phyloP scores from a whole-genome alignment of 148 eudicot genomes.

The Rhododendron griersonianum region DNA sequence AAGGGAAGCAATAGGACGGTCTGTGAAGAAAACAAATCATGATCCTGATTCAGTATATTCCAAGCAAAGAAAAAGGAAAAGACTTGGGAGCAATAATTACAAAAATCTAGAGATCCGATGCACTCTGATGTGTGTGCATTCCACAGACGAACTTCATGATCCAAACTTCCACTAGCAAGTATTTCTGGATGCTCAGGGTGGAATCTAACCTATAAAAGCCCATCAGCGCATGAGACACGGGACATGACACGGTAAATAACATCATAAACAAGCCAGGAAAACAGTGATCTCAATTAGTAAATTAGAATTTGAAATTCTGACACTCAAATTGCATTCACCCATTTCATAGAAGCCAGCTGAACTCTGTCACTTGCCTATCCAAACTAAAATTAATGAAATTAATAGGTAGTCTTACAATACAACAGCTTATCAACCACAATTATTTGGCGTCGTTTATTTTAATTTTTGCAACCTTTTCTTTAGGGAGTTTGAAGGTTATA shows the following conservation, averaged over 20 bases:
- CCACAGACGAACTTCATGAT: conserved; percentile 34
- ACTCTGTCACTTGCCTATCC: not conserved
- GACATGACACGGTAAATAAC: not conserved
- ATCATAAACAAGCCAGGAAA: not conserved
- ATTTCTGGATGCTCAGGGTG: conserved; percentile 29
- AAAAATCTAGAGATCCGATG: conserved; percentile 28
- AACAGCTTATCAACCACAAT: not conserved
- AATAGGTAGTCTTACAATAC: not conserved
- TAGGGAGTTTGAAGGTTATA: not conserved
- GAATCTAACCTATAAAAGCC: conserved; percentile 26
- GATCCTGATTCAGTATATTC: not conserved
- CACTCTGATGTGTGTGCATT: conserved; percentile 27
- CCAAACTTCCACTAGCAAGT: conserved; percentile 37
- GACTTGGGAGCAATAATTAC: conserved; percentile 11
- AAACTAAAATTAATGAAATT: not conserved
- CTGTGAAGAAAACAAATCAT: conserved; percentile 11
- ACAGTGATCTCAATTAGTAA: not conserved
- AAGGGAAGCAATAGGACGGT: conserved; percentile 33
- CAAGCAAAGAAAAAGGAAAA: not conserved
- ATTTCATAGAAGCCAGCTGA: not conserved
- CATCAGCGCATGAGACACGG: not conserved
- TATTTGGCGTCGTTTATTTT: not conserved
- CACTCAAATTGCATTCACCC: not conserved
- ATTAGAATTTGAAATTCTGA: not conserved
- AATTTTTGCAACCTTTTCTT: not conserved